These are phyloP conservation scores for Candida albicans DNA, from an alignment of 1,139 yeast genomes.

Conservation along the genomic window DNA sequence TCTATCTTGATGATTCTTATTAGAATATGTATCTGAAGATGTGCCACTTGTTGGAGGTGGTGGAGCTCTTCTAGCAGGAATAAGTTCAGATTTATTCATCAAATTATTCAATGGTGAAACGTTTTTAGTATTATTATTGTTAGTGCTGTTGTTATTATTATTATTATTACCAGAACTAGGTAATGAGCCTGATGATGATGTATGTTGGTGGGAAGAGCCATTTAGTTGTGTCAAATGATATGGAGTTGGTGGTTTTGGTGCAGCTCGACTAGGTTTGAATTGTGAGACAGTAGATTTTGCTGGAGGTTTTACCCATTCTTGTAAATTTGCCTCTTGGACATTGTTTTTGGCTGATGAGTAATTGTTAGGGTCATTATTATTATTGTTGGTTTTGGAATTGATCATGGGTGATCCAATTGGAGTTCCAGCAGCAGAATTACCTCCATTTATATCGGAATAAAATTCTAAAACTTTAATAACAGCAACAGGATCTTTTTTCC, in stretches of 20 bases:
- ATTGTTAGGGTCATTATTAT: background rate
- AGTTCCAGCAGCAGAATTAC: constrained; percentile 33
- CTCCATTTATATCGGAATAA: constrained; percentile 51
- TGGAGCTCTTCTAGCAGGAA: constrained; percentile 57
- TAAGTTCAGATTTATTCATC: constrained; percentile 32
- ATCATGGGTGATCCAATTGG: constrained; percentile 28
- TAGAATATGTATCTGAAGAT: constrained; percentile 1
- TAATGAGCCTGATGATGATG: background rate
- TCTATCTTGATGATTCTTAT: too few species aligned
- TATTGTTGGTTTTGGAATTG: constrained; percentile 9
- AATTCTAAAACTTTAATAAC: constrained; percentile 92
- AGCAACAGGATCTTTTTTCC: constrained; percentile 82
- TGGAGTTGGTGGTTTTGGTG: constrained; percentile 49
- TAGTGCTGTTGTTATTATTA: constrained; percentile 1
- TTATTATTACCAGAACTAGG: background rate
- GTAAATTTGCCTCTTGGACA: constrained; percentile 19
- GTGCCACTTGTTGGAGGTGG: constrained; percentile 42
- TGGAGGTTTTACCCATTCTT: constrained; percentile 47
- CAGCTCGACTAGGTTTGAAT: constrained; percentile 42
- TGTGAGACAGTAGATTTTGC: constrained; percentile 16
- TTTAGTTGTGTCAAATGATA: constrained; percentile 31
- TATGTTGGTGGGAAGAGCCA: constrained; percentile 1
- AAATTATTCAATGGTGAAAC: constrained; percentile 39
- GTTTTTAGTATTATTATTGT: background rate
- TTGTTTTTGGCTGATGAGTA: background rate